Percentiles rank a stretch among this genome's conserved stretches.
Evolutionary conservation across 768 basidiomycete species (phyloP).

Genomic region (Candolleomyces efflorescens): DNA sequence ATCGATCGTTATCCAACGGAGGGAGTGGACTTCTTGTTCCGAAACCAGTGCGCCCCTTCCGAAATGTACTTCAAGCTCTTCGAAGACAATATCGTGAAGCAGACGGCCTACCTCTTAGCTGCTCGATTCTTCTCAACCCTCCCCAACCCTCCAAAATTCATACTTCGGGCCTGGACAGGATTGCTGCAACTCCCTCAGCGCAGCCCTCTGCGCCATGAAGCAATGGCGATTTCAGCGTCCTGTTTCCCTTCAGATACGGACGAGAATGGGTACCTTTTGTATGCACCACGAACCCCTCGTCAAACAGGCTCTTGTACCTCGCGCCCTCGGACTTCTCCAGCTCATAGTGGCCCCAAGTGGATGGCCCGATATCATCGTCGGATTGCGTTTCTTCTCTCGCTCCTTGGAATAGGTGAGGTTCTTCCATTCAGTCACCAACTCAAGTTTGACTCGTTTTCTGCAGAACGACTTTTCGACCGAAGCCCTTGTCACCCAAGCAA

Average conservation of each 20-base stretch:
- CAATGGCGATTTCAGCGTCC: slow-evolving; percentile 82
- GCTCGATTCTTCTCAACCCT: slow-evolving; percentile 90
- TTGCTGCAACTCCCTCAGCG: slow-evolving; percentile 74
- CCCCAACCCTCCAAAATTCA: slow-evolving; percentile 87
- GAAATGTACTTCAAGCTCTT: slow-evolving; percentile 77
- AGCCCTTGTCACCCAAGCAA: slow-evolving; percentile 57
- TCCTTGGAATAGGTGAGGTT: slow-evolving; percentile 71
- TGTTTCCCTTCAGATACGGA: slow-evolving; percentile 63
- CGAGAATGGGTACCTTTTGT: slow-evolving; percentile 62
- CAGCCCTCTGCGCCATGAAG: slow-evolving; percentile 72
- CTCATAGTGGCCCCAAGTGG: slow-evolving; percentile 78
- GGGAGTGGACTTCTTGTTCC: slow-evolving; percentile 80
- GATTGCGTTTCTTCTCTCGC: slow-evolving; percentile 84
- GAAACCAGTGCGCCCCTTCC: slow-evolving; percentile 75
- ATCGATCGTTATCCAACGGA: slow-evolving; percentile 88
- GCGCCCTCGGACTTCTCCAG: slow-evolving; percentile 64
- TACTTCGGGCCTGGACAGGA: slow-evolving; percentile 86
- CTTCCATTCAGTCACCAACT: neutral
- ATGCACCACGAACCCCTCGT: slow-evolving; percentile 57
- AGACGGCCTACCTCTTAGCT: slow-evolving; percentile 85
- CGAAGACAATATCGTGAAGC: slow-evolving; percentile 89
- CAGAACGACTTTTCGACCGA: slow-evolving; percentile 76
- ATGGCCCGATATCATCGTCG: slow-evolving; percentile 90
- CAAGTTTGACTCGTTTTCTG: slow-evolving; percentile 4
- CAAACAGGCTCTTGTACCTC: slow-evolving; percentile 48